Evolutionary conservation across 2,329 filamentous ascomycete genomes (phyloP), one percentile per base, ranked within the genome.

Genomic region (Paecilomyces sp.): DNA sequence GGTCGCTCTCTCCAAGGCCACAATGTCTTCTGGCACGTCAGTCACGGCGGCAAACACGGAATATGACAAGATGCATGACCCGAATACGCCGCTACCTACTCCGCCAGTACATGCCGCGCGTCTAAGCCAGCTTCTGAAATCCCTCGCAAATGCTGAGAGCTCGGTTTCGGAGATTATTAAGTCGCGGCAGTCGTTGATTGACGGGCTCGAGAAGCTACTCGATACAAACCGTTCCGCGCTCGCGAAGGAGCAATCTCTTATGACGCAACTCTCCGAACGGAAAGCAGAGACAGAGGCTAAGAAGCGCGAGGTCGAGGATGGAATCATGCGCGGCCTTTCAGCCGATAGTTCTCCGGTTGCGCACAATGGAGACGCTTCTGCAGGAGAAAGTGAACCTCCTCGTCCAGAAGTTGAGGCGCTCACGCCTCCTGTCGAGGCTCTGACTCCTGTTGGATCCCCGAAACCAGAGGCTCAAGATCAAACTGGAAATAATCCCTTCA

Each of bases 91-190:
- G 1, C 79, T 88, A 1, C 91, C 93, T 0, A 89, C 91, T 0
- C 88, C 92, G 0, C 92, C 94, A 1, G 92, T 99, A 22, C 91
- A 96, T 70, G 94, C 94, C 1, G 93, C 93, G 13, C 88, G 91
- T 30, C 84, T 99, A 8, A 92, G 90, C 64, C 89, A 91, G 2
- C 82, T 99, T n/a, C 83, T 97, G 58, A 97, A 94, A 78, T 89
- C 87, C 6, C 83, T 99, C 18, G 91, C 91, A 22, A 90, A 85
- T 64, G 94, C 94, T 3, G 92, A 99, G 75, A 90, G 86, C 58
- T 92, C 93, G 0, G 89, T 97, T 1, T 88, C 90, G 1, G 91
- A 96, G 68, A 91, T 89, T 65, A 91, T 99, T 71, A 92, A 93
- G 71, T 91, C 92, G 1, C 87, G 94, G 13, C 85, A 86, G 64